These are phyloP conservation scores for Platanthera guangdongensis DNA, from an alignment of 106 monocot genomes.

Conservation along the genomic window DNA sequence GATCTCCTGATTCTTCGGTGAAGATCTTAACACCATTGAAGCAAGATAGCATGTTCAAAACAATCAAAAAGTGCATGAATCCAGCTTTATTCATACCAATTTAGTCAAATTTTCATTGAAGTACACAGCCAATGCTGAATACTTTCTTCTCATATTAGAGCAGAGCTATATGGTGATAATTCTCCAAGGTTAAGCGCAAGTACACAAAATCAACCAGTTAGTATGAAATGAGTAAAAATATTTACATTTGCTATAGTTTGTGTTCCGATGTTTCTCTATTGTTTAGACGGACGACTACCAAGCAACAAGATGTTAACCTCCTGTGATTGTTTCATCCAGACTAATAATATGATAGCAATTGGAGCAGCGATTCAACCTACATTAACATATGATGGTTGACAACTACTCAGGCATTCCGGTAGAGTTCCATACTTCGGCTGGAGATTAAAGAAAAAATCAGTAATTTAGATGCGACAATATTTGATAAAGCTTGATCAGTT, in stretches of 20 bases:
- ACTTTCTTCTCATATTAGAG: slow-evolving; percentile 58
- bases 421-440: neutral
- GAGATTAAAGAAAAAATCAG: neutral
- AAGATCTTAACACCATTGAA: slow-evolving; percentile 96
- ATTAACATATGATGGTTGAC: slow-evolving; percentile 1
- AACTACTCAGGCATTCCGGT: slow-evolving; percentile 9
- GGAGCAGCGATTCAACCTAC: slow-evolving; percentile 11
- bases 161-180: slow-evolving; percentile 75
- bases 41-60: slow-evolving; percentile 84
- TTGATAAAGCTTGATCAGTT: no score
- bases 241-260: neutral
- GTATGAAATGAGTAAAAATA: neutral
- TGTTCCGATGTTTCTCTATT: neutral
- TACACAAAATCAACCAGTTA: neutral
- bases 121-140: no score
- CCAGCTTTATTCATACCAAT: neutral
- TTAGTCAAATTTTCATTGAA: neutral
- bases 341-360: slow-evolving; percentile 42
- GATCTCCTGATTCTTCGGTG: slow-evolving; percentile 73
- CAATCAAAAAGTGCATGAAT: neutral
- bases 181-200: slow-evolving; percentile 55
- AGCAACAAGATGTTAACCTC: slow-evolving; percentile 62
- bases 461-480: no score
- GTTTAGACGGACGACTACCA: slow-evolving; percentile 52
- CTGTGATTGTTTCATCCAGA: slow-evolving; percentile 62